Evolutionary conservation across 352 stramenopile species (phyloP).

Genomic region (Globisporangium abappressorium): DNA sequence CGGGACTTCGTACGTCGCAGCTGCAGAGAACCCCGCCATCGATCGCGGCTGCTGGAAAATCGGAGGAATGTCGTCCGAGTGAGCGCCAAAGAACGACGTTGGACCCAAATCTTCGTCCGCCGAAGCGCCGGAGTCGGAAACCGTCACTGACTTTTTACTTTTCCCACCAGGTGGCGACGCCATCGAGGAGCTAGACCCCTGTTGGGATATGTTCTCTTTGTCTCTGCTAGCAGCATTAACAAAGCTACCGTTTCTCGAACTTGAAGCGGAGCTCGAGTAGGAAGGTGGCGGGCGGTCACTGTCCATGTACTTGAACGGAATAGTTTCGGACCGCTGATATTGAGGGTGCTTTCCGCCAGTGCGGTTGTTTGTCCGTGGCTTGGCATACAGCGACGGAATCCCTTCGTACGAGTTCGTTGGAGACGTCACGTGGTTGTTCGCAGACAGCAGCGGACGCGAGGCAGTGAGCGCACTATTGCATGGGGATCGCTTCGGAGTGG

Average conservation of each 20-base stretch:
- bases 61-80: conserved; percentile 9
- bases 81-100: conserved; percentile 17
- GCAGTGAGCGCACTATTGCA: not conserved
- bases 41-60: conserved; percentile 12
- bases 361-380: conserved; percentile 4
- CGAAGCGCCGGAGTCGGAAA: not conserved
- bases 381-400: conserved; percentile 17
- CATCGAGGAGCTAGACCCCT: conserved; percentile 2
- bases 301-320: conserved; percentile 6
- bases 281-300: conserved; percentile 8
- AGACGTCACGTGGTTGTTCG: conserved; percentile 15
- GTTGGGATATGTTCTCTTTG: not conserved
- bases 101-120: conserved; percentile 5
- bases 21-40: conserved; percentile 13
- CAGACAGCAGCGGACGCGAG: not conserved
- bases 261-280: conserved; percentile 12
- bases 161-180: conserved; percentile 1
- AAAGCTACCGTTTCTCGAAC: conserved; percentile 2
- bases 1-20: conserved; percentile 19
- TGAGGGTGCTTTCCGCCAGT: not conserved
- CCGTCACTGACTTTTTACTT: conserved; percentile 2
- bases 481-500: not conserved
- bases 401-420: conserved; percentile 20
- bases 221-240: not conserved
- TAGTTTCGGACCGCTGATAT: conserved; percentile 11